Conservation (phyloP, 345 rosid genomes). For the Physaria fendleri region DNA sequence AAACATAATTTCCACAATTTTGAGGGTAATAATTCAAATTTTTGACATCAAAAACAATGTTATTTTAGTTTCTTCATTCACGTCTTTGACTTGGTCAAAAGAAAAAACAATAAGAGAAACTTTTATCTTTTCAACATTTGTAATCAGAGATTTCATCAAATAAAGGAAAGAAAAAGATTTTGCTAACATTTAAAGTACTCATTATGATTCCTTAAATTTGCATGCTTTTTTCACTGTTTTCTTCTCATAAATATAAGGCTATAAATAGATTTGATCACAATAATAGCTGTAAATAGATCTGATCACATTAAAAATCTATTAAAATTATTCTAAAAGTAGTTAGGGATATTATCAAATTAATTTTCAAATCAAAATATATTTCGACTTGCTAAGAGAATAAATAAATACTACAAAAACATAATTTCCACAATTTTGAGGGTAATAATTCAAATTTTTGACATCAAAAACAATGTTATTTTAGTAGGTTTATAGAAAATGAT, state of each 20-base stretch:
- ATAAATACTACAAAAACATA: neutral
- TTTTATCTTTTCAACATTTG: conserved; percentile 10
- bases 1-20: no score
- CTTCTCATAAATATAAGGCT: neutral
- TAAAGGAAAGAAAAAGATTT: conserved; percentile 18
- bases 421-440: no score
- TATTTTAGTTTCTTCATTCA: conserved; percentile 8
- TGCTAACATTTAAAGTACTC: conserved; percentile 19
- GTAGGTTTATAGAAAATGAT: neutral
- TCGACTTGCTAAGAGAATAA: neutral
- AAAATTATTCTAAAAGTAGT: neutral
- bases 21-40: no score
- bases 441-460: no score
- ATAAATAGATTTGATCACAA: no score
- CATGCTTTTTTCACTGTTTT: conserved; percentile 2
- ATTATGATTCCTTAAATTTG: conserved; percentile 4
- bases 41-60: no score
- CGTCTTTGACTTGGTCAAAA: conserved; percentile 25
- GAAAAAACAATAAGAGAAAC: neutral
- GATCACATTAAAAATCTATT: neutral
- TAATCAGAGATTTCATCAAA: conserved; percentile 7
- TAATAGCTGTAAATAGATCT: neutral
- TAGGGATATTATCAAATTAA: neutral
- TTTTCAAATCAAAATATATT: neutral
- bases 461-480: no score